Percentiles rank a stretch among this genome's conserved stretches.
Conservation (phyloP, 306 rosid species). For the Prunus mira region DNA sequence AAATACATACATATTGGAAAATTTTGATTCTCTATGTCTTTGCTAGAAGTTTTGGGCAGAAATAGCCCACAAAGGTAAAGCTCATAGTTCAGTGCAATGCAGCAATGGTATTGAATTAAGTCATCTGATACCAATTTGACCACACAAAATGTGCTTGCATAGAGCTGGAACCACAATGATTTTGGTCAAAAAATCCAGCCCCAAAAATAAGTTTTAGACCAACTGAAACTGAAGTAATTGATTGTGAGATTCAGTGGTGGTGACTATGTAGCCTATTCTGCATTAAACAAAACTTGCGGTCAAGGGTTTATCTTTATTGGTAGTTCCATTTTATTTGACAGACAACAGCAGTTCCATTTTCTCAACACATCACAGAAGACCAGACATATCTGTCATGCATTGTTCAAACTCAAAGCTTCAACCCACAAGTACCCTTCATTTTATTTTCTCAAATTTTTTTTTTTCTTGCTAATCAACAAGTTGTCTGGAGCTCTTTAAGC, state of each 20-base stretch:
- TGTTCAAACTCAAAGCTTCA: background rate
- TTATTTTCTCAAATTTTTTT: background rate
- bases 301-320: background rate
- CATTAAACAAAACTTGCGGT: background rate
- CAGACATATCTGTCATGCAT: background rate
- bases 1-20: no score
- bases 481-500: background rate
- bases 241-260: no score
- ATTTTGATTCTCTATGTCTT: no score
- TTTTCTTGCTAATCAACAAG: slow-evolving; percentile 1
- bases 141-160: background rate
- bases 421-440: background rate
- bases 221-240: no score
- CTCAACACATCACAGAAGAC: background rate
- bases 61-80: background rate
- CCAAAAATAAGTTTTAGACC: no score
- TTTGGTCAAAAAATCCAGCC: background rate
- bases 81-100: background rate
- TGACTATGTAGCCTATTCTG: background rate
- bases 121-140: background rate
- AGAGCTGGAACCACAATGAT: background rate
- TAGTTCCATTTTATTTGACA: background rate
- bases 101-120: background rate
- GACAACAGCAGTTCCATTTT: background rate
- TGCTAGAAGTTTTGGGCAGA: no score